Base-by-base conservation (phyloP, 768 basidiomycete genomes). In the Dioszegia aurantiaca region DNA sequence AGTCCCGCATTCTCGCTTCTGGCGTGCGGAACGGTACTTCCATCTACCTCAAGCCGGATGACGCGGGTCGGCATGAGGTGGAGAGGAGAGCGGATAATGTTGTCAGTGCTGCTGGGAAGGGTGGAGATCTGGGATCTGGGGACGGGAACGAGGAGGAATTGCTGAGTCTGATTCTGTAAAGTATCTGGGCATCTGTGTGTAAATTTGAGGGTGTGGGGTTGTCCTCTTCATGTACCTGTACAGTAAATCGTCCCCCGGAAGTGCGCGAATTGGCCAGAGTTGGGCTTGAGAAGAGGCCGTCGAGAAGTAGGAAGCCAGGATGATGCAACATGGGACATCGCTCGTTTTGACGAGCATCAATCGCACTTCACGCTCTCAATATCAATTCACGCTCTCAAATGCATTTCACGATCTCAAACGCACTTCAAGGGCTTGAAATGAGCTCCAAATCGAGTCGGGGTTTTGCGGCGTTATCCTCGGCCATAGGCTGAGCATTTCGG, bases 1-100 rank as follows among this genome's bases (percentile, higher is more conserved):
- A 73, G 51, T 66, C 71, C 11, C 51, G 67, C 8, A 73, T 73
- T 52, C 59, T 73, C 4, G 49, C 63, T n/a, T 65, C 65, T 41
- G 69, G 66, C 0, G 69, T 73, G 11, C 45, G 67, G 14, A 73
- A 68, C 41, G 65, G 64, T 4, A 70, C 68, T 2, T 63, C 61
- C n/a, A 73, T 73, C 52, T 73, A 73, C 56, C 56, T 73, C 5
- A 59, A 68, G 37, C 6, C 31, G 23, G 51, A 40, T 12, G 68
- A 66, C 28, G 62, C 43, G 26, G 56, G 55, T 21, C 55, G 59
- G 8, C 54, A 56, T 30, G 44, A 56, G 28, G 51, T 60, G 19
- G 66, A 64, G 16, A 60, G 60, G 41, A 51, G 53, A 17, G 56
- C 67, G 60, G 62, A 63, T 3, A 68, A 69, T 46, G 68, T 73